A percentile compares a stretch with the other conserved stretches of the same genome.
Conservation (phyloP, 768 basidiomycete genomes). For the Chalciporus pseudorubinellus region DNA sequence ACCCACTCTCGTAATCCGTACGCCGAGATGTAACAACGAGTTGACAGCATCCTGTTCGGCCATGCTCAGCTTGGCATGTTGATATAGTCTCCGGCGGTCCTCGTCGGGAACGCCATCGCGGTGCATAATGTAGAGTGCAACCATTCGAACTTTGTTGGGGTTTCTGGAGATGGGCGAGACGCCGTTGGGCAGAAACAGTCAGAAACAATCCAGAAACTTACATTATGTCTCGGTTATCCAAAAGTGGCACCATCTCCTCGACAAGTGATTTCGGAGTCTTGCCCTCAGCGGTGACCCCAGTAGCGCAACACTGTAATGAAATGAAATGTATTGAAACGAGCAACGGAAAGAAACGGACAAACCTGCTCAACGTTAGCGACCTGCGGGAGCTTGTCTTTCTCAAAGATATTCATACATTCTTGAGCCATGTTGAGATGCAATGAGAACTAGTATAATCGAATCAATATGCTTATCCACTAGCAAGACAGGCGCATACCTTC, state of each 20-base stretch:
- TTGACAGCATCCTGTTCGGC: constrained; percentile 94
- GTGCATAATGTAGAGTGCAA: constrained; percentile 91
- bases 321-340: background rate
- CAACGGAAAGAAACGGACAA: constrained; percentile 1
- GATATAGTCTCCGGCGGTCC: constrained; percentile 89
- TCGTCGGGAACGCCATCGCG: constrained; percentile 99
- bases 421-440: constrained; percentile 97
- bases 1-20: constrained; percentile 77
- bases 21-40: constrained; percentile 77
- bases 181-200: background rate
- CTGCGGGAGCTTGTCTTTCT: constrained; percentile 77
- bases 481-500: constrained; percentile 51
- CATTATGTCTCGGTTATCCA: constrained; percentile 86
- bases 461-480: background rate
- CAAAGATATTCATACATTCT: constrained; percentile 94
- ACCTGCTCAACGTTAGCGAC: constrained; percentile 92
- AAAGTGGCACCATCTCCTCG: constrained; percentile 97
- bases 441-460: constrained; percentile 67
- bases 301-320: constrained; percentile 77
- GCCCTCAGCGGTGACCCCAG: constrained; percentile 86
- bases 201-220: constrained; percentile 36
- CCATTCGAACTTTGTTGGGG: constrained; percentile 91
- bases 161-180: constrained; percentile 49
- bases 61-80: constrained; percentile 85
- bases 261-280: constrained; percentile 93